Percentiles rank a stretch among this genome's conserved stretches.
Conservation (phyloP, 2,329 filamentous ascomycete genomes). For the Xylariomycetidae sp. region DNA sequence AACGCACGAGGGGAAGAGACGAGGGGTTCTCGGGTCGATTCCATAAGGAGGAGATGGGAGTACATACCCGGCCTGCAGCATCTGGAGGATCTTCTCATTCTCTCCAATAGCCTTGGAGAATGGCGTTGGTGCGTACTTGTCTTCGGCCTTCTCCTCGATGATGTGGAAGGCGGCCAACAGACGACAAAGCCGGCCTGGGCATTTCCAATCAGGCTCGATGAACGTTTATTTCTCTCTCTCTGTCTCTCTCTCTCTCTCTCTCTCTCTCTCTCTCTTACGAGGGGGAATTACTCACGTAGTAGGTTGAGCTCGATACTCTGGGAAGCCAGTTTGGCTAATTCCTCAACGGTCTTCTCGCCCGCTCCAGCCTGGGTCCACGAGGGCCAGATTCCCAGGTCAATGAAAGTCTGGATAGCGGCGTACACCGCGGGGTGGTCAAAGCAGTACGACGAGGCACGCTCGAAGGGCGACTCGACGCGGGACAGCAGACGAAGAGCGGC, state of each 20-base stretch:
- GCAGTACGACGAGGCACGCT: not conserved
- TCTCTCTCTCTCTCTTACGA: no score
- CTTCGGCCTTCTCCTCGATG: constrained; percentile 11
- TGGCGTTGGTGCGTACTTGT: not conserved
- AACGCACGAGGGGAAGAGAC: no score
- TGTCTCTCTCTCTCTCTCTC: no score
- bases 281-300: no score
- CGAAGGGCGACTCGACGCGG: not conserved
- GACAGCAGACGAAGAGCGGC: not conserved
- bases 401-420: not conserved
- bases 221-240: no score
- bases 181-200: constrained; percentile 2
- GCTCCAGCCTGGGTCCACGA: not conserved
- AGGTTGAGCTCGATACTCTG: not conserved
- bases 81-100: not conserved
- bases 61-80: constrained; percentile 1
- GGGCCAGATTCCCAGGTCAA: not conserved
- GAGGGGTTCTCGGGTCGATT: no score
- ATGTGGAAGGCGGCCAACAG: constrained; percentile 53
- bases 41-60: not conserved
- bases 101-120: constrained; percentile 1
- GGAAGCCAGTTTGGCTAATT: not conserved
- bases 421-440: constrained; percentile 7
- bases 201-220: no score
- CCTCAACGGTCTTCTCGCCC: not conserved